Percentiles rank a stretch among this genome's conserved stretches.
These are phyloP conservation scores for Hypoxylon trugodes DNA, from an alignment of 495 filamentous ascomycete species.

Conservation along the genomic window DNA sequence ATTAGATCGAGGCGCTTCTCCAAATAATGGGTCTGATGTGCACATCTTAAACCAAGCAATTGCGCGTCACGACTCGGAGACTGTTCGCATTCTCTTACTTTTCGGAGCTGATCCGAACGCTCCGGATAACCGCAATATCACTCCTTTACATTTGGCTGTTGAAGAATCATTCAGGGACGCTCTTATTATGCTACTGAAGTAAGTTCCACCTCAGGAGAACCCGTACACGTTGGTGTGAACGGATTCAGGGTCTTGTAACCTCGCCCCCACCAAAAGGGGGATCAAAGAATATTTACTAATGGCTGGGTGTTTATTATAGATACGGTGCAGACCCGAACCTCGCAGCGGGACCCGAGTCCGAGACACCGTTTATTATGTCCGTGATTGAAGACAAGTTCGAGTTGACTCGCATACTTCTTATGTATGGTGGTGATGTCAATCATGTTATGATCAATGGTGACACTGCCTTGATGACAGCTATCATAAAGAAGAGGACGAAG, in stretches of 20 bases:
- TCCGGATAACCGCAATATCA: slow-evolving; percentile 49
- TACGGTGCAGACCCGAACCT: slow-evolving; percentile 62
- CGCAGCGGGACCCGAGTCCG: slow-evolving; percentile 46
- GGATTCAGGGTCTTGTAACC: neutral
- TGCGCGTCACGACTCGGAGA: slow-evolving; percentile 54
- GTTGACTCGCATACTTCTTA: slow-evolving; percentile 55
- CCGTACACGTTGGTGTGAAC: too few species aligned
- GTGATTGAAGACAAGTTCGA: slow-evolving; percentile 50
- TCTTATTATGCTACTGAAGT: slow-evolving; percentile 56
- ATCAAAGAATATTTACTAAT: slow-evolving; percentile 13
- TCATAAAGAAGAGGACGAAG: slow-evolving; percentile 54
- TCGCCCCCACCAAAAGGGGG: neutral
- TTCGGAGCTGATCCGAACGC: slow-evolving; percentile 59
- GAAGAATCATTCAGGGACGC: slow-evolving; percentile 55
- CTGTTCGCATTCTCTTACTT: slow-evolving; percentile 56
- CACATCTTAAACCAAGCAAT: slow-evolving; percentile 56
- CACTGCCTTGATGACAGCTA: slow-evolving; percentile 56
- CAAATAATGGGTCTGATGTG: slow-evolving; percentile 49
- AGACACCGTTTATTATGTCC: slow-evolving; percentile 53
- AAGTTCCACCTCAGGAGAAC: slow-evolving; percentile 3
- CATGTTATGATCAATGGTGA: slow-evolving; percentile 53
- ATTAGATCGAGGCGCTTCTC: slow-evolving; percentile 58
- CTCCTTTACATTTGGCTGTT: slow-evolving; percentile 54
- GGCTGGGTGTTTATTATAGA: neutral
- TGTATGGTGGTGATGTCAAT: slow-evolving; percentile 57